Conservation (phyloP, 306 rosid genomes). For the Trichosanthes truncata region DNA sequence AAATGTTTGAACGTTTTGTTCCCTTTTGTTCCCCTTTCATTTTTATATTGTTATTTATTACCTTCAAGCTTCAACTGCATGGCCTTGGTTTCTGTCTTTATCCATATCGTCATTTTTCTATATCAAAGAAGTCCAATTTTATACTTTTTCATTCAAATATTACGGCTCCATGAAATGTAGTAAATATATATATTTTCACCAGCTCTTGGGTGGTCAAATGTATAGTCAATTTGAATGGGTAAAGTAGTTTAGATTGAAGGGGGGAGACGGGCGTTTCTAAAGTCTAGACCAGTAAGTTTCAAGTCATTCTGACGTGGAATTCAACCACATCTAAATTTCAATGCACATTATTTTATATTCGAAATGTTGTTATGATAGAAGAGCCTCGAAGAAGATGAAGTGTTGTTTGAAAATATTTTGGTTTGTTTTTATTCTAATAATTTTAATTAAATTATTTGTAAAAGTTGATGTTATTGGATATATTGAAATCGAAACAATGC, state of each 20-base stretch:
- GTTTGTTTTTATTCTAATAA: too few species aligned
- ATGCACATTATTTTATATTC: background rate
- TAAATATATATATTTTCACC: background rate
- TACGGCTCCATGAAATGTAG: background rate
- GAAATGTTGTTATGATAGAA: background rate
- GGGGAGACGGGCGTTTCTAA: too few species aligned
- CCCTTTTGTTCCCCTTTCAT: background rate
- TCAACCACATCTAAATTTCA: background rate
- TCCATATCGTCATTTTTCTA: background rate
- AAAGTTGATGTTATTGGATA: too few species aligned
- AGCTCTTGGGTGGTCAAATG: too few species aligned
- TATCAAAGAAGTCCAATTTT: background rate
- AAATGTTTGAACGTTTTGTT: background rate
- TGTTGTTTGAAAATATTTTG: too few species aligned
- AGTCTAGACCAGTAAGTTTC: too few species aligned
- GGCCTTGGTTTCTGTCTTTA: background rate
- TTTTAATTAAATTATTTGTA: too few species aligned
- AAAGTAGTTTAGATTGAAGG: background rate
- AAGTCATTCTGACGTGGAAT: background rate
- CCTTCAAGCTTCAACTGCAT: background rate
- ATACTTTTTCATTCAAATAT: background rate
- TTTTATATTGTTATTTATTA: background rate
- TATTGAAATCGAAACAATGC: too few species aligned
- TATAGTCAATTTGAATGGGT: background rate
- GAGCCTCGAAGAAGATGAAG: too few species aligned